Evolutionary conservation across 2,329 filamentous ascomycete species (phyloP).

Genomic region (Fusarium hainanense): DNA sequence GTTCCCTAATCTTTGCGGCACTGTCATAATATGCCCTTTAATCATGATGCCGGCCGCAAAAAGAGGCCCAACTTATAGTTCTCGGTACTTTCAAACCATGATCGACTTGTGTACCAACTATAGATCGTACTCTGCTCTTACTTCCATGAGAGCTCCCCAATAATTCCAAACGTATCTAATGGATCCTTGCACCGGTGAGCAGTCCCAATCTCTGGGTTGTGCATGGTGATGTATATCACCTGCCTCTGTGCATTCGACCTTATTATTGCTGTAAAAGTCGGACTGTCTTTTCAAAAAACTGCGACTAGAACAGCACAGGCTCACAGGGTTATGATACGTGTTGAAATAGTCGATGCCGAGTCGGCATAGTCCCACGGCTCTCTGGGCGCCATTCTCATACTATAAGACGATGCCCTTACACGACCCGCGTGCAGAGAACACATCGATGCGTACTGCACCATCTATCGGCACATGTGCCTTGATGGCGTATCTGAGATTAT

Average conservation of each 20-base stretch:
- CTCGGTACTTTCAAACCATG: too few species aligned
- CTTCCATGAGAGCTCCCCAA: neutral
- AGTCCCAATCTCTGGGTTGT: neutral
- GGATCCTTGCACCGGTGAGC: neutral
- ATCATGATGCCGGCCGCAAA: too few species aligned
- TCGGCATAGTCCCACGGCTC: neutral
- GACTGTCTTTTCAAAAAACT: too few species aligned
- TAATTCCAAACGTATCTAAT: neutral
- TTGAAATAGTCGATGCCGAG: neutral
- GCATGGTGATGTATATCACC: neutral
- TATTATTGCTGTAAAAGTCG: too few species aligned
- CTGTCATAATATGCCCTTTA: too few species aligned
- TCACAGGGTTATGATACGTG: neutral
- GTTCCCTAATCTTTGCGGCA: too few species aligned
- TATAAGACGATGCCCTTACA: neutral
- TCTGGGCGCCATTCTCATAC: neutral
- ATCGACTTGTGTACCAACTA: neutral
- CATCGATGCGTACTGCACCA: neutral
- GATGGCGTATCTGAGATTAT: neutral
- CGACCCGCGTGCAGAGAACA: neutral
- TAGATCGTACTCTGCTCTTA: neutral
- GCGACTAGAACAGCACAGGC: neutral
- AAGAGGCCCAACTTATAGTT: too few species aligned
- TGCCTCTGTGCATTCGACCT: too few species aligned
- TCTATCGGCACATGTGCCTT: neutral